These are phyloP conservation scores for Zelonia costaricensis DNA, from an alignment of 208 protist species.

Conservation along the genomic window DNA sequence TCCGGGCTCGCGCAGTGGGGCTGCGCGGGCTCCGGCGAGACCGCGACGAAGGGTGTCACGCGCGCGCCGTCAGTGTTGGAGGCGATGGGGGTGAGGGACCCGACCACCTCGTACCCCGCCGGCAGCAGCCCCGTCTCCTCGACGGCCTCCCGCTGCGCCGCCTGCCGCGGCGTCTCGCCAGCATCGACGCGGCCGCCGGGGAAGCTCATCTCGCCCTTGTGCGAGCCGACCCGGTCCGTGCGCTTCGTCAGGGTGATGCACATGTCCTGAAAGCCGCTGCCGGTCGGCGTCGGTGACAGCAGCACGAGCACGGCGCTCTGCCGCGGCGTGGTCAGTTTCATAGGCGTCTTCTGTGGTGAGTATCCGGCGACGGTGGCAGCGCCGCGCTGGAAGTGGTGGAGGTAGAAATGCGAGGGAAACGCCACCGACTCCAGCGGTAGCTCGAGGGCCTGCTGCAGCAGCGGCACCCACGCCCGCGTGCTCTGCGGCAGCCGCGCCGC, in stretches of 20 bases:
- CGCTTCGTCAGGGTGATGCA: slow-evolving; percentile 88
- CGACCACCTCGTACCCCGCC: slow-evolving; percentile 49
- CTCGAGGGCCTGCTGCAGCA: slow-evolving; percentile 46
- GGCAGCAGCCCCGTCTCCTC: slow-evolving; percentile 80
- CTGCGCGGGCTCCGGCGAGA: slow-evolving; percentile 30
- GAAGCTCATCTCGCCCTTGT: slow-evolving; percentile 84
- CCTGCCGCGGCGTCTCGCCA: slow-evolving; percentile 47
- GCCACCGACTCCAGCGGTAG: slow-evolving; percentile 39
- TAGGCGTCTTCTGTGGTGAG: slow-evolving; percentile 36
- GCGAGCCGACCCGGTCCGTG: slow-evolving; percentile 47
- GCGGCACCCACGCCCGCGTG: slow-evolving; percentile 47
- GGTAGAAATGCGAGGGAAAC: slow-evolving; percentile 71
- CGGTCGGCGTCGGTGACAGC: slow-evolving; percentile 48
- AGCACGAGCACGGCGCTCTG: slow-evolving; percentile 67
- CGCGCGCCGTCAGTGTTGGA: slow-evolving; percentile 20
- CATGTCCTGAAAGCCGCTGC: slow-evolving; percentile 67
- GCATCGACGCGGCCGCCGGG: slow-evolving; percentile 68
- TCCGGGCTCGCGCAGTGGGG: slow-evolving; percentile 57
- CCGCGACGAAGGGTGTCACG: slow-evolving; percentile 65
- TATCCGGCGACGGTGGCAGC: slow-evolving; percentile 18
- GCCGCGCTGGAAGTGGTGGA: slow-evolving; percentile 25
- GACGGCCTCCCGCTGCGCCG: slow-evolving; percentile 71
- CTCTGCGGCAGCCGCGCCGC: slow-evolving; percentile 49
- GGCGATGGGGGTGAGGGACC: slow-evolving; percentile 51
- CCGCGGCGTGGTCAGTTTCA: slow-evolving; percentile 2